Base-by-base conservation (phyloP, 2,329 filamentous ascomycete species). In the Talaromyces albobiverticillius region DNA sequence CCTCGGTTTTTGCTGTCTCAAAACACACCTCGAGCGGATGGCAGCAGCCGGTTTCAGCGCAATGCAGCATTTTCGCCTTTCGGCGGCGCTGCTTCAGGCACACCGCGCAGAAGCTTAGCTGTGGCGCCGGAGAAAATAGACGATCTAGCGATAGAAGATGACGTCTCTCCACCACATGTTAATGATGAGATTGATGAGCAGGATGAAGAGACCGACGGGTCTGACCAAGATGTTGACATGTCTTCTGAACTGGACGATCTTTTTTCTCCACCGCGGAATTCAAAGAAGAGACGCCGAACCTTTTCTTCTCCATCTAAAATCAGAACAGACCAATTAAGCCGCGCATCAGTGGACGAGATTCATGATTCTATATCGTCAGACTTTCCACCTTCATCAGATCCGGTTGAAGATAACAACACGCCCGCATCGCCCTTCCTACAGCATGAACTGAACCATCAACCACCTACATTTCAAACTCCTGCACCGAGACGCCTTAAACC, bases 211-310 rank as follows among this genome's bases (percentile, higher is more conserved):
- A 53, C n/a, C 6, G 48, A 43, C 13, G 55, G 56, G 16, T 43
- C 46, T 26, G 11, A 22, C 13, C 38, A 48, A 11, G 46, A 36
- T 43, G 55, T 14, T 10, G 43, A 5, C 18, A 65, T 4, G 62
- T 66, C 41, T 45, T 52, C 59, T 2, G 64, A 66, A 20, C 62
- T 66, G 18, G 66, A 73, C 32, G 62, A 60, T 11, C 60, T 69
- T 2, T 71, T 72, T 53, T 60, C 62, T 2, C 49, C 63, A 2
- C 58, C 60, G n/a, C 55, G 58, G 20, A 58, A 62, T 38, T 57
- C 62, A 11, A 58, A 61, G 18, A 74, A 73, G 60, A 62, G 70
- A 38, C 66, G 66, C 14, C 69, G 70, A 14, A 55, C 68, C 23
- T 46, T 32, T 34, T 18, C 22, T 18, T 7, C 14, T 11, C 23